Conservation (phyloP, 1,284 basidiomycete species). For the Tylopilus orsonianus region DNA sequence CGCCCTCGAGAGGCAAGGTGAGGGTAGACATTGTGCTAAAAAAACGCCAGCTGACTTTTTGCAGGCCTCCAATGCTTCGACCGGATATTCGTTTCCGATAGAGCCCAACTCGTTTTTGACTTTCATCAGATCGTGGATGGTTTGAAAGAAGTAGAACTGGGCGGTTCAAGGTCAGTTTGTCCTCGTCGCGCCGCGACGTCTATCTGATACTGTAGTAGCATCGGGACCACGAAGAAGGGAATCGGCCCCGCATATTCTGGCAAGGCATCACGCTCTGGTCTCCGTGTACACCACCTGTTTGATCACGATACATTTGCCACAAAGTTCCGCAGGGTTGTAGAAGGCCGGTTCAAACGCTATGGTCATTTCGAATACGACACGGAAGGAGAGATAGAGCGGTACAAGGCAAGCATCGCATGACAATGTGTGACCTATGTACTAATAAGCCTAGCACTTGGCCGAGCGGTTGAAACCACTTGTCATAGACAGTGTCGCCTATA, state of each 20-base stretch:
- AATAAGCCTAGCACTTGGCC: slow-evolving; percentile 64
- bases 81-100: slow-evolving; percentile 91
- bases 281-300: slow-evolving; percentile 96
- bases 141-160: slow-evolving; percentile 96
- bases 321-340: slow-evolving; percentile 95
- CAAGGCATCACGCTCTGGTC: slow-evolving; percentile 94
- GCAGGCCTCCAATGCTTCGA: slow-evolving; percentile 84
- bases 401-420: slow-evolving; percentile 58
- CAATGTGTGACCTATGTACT: not conserved
- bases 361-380: slow-evolving; percentile 99
- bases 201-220: slow-evolving; percentile 47
- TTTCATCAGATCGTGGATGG: slow-evolving; percentile 99
- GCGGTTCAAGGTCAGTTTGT: slow-evolving; percentile 70
- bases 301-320: slow-evolving; percentile 83
- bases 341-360: slow-evolving; percentile 97
- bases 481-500: slow-evolving; percentile 82
- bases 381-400: slow-evolving; percentile 91
- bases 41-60: slow-evolving; percentile 12
- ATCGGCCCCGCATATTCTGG: slow-evolving; percentile 98
- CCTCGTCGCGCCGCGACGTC: slow-evolving; percentile 1
- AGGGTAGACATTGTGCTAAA: slow-evolving; percentile 12
- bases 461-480: slow-evolving; percentile 88
- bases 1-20: slow-evolving; percentile 83
- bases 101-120: slow-evolving; percentile 96
- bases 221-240: slow-evolving; percentile 97